These are phyloP conservation scores for Zelonia costaricensis DNA, from an alignment of 208 protist species.

Conservation along the genomic window DNA sequence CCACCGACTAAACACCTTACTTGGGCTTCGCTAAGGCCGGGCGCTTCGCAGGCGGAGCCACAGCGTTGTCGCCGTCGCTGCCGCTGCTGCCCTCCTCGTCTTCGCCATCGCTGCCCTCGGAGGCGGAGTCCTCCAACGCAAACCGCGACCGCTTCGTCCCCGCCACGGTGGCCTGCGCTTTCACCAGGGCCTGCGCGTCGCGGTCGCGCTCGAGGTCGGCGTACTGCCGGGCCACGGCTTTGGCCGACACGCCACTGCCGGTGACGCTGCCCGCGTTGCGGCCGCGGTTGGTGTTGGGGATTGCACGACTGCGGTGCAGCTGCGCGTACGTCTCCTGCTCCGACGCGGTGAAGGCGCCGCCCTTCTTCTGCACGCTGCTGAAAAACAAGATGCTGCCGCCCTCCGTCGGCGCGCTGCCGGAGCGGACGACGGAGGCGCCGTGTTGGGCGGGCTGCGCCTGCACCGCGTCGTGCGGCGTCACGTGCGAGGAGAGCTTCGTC, in stretches of 20 bases:
- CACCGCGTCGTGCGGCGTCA: constrained; percentile 63
- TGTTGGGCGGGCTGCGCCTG: constrained; percentile 68
- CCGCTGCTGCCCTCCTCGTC: constrained; percentile 27
- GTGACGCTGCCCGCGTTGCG: constrained; percentile 23
- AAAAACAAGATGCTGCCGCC: constrained; percentile 75
- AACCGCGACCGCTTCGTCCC: constrained; percentile 34
- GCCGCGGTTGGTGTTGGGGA: constrained; percentile 37
- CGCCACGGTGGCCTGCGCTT: constrained; percentile 24
- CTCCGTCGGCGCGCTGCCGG: constrained; percentile 39
- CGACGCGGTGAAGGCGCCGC: constrained; percentile 74
- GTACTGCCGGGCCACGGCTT: constrained; percentile 28
- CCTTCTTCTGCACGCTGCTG: constrained; percentile 81
- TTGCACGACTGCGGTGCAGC: constrained; percentile 53
- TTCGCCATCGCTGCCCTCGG: no score
- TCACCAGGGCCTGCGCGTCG: constrained; percentile 21
- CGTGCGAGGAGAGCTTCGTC: constrained; percentile 35
- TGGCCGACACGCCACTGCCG: constrained; percentile 19
- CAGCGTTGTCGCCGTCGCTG: neutral
- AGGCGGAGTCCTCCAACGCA: constrained; percentile 27
- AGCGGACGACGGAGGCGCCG: constrained; percentile 69
- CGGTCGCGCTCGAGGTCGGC: constrained; percentile 32
- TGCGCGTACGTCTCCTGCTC: constrained; percentile 70
- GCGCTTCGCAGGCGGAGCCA: no score
- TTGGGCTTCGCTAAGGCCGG: no score
- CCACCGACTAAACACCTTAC: no score